These are phyloP conservation scores for Coemansia biformis DNA, from an alignment of 192 early-diverging fungal species.

Conservation along the genomic window DNA sequence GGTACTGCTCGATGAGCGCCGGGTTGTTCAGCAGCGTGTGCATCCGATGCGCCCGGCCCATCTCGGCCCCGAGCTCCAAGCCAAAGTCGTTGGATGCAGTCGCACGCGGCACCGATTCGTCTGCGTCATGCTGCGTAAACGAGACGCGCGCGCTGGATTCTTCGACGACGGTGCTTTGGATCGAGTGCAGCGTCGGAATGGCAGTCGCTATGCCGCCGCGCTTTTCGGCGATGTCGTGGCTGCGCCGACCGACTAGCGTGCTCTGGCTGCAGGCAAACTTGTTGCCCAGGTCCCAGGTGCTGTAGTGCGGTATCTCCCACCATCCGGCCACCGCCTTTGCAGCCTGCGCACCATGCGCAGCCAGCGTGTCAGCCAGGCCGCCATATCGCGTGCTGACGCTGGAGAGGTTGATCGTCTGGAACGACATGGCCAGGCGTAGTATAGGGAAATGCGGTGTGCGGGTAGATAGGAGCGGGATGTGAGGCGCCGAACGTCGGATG, in stretches of 20 bases:
- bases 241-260: constrained; percentile 42
- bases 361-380: constrained; percentile 14
- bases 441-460: no score
- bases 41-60: constrained; percentile 45
- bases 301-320: constrained; percentile 49
- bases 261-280: constrained; percentile 50
- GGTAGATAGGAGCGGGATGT: no score
- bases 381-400: constrained; percentile 22
- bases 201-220: constrained; percentile 25
- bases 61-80: constrained; percentile 30
- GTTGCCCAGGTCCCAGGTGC: constrained; percentile 46
- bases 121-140: constrained; percentile 16
- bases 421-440: constrained; percentile 8
- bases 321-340: constrained; percentile 25
- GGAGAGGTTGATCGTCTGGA: constrained; percentile 16
- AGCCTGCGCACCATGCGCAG: constrained; percentile 1
- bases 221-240: constrained; percentile 23
- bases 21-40: constrained; percentile 48
- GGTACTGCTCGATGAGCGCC: constrained; percentile 54
- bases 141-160: constrained; percentile 37
- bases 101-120: constrained; percentile 12
- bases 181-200: constrained; percentile 37
- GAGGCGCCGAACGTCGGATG: no score
- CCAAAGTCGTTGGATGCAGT: constrained; percentile 36
- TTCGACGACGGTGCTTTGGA: constrained; percentile 35